Evolutionary conservation across 441 rosid genomes (phyloP).

Genomic region (Euphorbia schlechtendalii): DNA sequence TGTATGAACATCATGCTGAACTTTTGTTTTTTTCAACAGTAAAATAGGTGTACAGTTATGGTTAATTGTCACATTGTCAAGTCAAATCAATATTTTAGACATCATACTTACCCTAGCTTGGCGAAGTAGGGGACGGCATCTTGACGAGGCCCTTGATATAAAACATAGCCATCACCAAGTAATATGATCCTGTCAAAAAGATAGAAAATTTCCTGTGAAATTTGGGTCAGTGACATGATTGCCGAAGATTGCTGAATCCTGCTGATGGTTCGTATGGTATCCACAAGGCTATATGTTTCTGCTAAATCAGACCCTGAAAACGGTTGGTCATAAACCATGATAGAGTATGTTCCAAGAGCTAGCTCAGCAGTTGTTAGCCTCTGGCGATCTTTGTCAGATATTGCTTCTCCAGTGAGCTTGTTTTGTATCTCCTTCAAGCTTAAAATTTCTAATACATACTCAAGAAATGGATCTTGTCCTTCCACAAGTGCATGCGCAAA

Average conservation of each 20-base stretch:
- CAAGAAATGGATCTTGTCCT: slow-evolving; percentile 30
- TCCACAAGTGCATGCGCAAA: slow-evolving; percentile 34
- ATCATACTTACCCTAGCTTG: slow-evolving; percentile 22
- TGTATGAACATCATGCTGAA: slow-evolving; percentile 3
- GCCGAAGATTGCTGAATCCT: slow-evolving; percentile 32
- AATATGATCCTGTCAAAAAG: slow-evolving; percentile 30
- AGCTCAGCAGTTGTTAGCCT: slow-evolving; percentile 32
- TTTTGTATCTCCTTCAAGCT: slow-evolving; percentile 23
- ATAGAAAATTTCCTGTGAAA: slow-evolving; percentile 28
- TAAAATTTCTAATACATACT: slow-evolving; percentile 24
- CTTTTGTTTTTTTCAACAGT: background rate
- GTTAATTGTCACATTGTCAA: too few species aligned
- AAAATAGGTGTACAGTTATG: background rate
- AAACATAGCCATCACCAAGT: slow-evolving; percentile 20
- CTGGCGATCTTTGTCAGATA: slow-evolving; percentile 25
- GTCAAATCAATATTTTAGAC: too few species aligned
- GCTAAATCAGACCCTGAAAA: slow-evolving; percentile 25
- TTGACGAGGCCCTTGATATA: slow-evolving; percentile 29
- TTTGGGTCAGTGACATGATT: slow-evolving; percentile 23
- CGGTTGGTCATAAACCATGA: slow-evolving; percentile 31
- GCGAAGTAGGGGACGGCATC: slow-evolving; percentile 28
- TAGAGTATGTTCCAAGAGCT: slow-evolving; percentile 27
- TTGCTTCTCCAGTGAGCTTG: slow-evolving; percentile 26
- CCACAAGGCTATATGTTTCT: slow-evolving; percentile 25
- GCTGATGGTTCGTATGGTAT: slow-evolving; percentile 26